phyloP scores from a whole-genome alignment of 768 basidiomycete species.

The Tremella yokohamensis region DNA sequence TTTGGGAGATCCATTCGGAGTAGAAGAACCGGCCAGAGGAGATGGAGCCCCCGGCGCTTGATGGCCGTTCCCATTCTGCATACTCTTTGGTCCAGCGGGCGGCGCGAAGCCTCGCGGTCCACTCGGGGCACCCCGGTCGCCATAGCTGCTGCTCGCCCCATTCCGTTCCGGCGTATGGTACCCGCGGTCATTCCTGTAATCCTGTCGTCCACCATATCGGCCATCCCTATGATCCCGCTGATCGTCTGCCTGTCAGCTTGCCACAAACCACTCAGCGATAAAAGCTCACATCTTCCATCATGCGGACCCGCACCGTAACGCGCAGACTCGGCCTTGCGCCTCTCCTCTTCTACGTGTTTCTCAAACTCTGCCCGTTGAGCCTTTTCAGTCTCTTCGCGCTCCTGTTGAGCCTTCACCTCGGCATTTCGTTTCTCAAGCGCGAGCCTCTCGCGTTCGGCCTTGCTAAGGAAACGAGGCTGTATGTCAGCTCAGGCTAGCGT shows the following conservation, averaged over 20 bases:
- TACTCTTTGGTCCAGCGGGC: slow-evolving; percentile 52
- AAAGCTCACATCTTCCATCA: slow-evolving; percentile 52
- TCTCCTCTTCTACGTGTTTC: slow-evolving; percentile 64
- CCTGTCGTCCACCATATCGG: neutral
- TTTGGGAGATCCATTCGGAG: slow-evolving; percentile 38
- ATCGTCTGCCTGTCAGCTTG: slow-evolving; percentile 33
- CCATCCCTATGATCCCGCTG: slow-evolving; percentile 14
- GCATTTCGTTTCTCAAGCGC: slow-evolving; percentile 82
- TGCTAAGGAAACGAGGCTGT: slow-evolving; percentile 90
- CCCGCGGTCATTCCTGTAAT: slow-evolving; percentile 1
- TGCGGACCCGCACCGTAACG: slow-evolving; percentile 52
- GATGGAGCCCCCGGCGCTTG: slow-evolving; percentile 12
- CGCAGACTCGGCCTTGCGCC: slow-evolving; percentile 53
- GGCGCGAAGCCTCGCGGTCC: slow-evolving; percentile 62
- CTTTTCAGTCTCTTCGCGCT: slow-evolving; percentile 61
- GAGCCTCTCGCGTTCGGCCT: slow-evolving; percentile 81
- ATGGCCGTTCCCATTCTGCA: slow-evolving; percentile 15
- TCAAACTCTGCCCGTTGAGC: slow-evolving; percentile 70
- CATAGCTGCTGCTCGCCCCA: slow-evolving; percentile 5
- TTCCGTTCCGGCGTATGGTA: slow-evolving; percentile 5
- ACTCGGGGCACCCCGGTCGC: slow-evolving; percentile 56
- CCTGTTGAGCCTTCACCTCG: slow-evolving; percentile 72
- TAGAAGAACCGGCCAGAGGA: slow-evolving; percentile 46
- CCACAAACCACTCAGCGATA: neutral
- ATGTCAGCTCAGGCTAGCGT: slow-evolving; percentile 8